phyloP scores from a whole-genome alignment of 441 rosid species.

The Lepidium campestre region DNA sequence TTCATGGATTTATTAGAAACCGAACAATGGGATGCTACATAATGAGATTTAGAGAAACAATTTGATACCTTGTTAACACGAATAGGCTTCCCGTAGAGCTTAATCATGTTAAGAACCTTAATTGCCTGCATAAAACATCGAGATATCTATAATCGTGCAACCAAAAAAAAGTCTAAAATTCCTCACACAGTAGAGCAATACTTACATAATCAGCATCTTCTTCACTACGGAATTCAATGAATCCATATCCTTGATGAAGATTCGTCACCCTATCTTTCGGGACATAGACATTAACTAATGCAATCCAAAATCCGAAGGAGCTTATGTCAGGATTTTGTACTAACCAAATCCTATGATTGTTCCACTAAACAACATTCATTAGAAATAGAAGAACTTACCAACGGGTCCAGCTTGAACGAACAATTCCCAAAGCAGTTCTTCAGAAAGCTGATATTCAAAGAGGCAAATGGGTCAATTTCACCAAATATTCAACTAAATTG shows the following conservation, averaged over 20 bases:
- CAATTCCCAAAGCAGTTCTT: constrained; percentile 92
- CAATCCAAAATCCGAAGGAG: neutral
- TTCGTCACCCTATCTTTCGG: constrained; percentile 95
- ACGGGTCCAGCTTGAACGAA: constrained; percentile 97
- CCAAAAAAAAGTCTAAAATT: neutral
- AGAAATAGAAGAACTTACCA: constrained; percentile 39
- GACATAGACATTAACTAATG: constrained; percentile 82
- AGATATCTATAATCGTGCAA: neutral
- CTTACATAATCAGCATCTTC: constrained; percentile 97
- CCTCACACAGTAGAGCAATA: neutral
- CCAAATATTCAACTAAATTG: neutral
- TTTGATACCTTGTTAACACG: constrained; percentile 83
- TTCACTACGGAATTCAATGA: constrained; percentile 85
- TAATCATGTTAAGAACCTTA: constrained; percentile 95
- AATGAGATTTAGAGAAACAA: neutral
- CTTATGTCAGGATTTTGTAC: neutral
- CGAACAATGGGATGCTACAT: neutral
- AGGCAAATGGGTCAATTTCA: neutral
- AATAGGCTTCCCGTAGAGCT: constrained; percentile 90
- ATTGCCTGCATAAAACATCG: constrained; percentile 62
- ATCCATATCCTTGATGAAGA: constrained; percentile 90
- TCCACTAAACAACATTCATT: neutral
- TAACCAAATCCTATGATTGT: neutral
- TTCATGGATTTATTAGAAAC: neutral
- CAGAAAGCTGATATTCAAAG: constrained; percentile 40